Evolutionary conservation across 2,329 filamentous ascomycete species (phyloP).

Genomic region (Nothophaeocryptopus gaeumannii): DNA sequence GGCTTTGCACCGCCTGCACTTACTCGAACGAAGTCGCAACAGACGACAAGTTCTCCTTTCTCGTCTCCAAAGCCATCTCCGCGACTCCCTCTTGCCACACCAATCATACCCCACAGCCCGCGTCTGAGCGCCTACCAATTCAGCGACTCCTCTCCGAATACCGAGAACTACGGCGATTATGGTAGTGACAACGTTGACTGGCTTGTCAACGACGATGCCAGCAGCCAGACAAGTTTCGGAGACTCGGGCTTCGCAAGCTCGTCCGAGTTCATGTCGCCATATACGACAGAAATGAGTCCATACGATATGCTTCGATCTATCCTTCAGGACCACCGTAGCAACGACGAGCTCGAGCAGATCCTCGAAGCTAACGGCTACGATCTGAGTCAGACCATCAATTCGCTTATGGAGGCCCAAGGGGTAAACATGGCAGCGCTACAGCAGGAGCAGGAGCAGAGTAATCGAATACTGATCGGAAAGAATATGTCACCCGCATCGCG

Average conservation of each 20-base stretch:
- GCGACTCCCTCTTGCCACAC: constrained; percentile 82
- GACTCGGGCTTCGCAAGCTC: constrained; percentile 73
- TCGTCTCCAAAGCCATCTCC: constrained; percentile 91
- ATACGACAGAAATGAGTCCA: constrained; percentile 87
- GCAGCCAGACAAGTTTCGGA: constrained; percentile 74
- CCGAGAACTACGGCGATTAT: constrained; percentile 85
- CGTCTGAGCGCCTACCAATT: constrained; percentile 95
- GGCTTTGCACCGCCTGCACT: constrained; percentile 76
- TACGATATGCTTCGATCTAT: constrained; percentile 98
- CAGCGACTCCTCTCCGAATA: constrained; percentile 74
- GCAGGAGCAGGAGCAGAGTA: constrained; percentile 47
- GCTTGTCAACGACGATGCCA: constrained; percentile 81
- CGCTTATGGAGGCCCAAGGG: constrained; percentile 74
- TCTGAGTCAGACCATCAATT: constrained; percentile 83
- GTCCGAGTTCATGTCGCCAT: constrained; percentile 69
- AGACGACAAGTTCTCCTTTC: constrained; percentile 75
- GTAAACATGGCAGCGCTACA: constrained; percentile 32
- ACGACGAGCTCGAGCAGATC: constrained; percentile 92
- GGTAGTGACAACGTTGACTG: constrained; percentile 95
- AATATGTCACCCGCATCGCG: constrained; percentile 72
- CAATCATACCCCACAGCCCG: constrained; percentile 88
- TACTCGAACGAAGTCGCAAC: constrained; percentile 66
- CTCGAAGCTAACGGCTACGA: constrained; percentile 89
- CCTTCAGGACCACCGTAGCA: constrained; percentile 79
- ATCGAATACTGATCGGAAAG: constrained; percentile 75